Evolutionary conservation across 2,329 filamentous ascomycete genomes (phyloP).

Genomic region (Ploettnerulaceae sp.): DNA sequence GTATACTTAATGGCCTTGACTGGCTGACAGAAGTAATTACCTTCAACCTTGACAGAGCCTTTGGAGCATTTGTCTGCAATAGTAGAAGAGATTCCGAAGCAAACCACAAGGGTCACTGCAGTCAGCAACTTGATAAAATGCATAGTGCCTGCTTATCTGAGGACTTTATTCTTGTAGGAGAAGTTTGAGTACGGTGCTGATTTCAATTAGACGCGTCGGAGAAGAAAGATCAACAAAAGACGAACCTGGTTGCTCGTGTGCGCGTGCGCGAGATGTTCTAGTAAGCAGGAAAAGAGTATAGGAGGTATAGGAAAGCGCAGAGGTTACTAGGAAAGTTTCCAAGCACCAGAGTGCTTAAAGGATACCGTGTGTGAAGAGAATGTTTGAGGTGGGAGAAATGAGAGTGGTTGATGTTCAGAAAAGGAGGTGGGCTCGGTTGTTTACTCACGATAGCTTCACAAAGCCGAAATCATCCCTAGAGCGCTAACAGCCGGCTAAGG

Average conservation of each 20-base stretch:
- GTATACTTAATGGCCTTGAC: conserved; percentile 65
- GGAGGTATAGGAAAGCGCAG: neutral
- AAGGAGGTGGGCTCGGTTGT: neutral
- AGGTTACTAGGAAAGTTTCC: neutral
- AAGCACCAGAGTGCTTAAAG: neutral
- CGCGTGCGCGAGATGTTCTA: no score
- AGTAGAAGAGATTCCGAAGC: neutral
- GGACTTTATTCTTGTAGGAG: no score
- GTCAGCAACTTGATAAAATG: no score
- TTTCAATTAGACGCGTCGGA: no score
- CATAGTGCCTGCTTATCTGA: no score
- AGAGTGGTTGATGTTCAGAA: neutral
- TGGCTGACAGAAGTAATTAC: conserved; percentile 62
- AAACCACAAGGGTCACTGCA: no score
- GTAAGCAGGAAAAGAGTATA: neutral
- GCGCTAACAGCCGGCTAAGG: no score
- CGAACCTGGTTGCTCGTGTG: no score
- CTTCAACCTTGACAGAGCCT: conserved; percentile 35
- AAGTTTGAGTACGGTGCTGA: no score
- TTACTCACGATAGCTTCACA: conserved; percentile 5
- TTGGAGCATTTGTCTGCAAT: conserved; percentile 31
- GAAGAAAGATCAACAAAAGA: no score
- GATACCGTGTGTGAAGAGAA: neutral
- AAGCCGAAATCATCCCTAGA: neutral
- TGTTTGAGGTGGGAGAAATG: neutral